These are phyloP conservation scores for Fusarium xyrophilum DNA, from an alignment of 2,329 filamentous ascomycete species.

Conservation along the genomic window DNA sequence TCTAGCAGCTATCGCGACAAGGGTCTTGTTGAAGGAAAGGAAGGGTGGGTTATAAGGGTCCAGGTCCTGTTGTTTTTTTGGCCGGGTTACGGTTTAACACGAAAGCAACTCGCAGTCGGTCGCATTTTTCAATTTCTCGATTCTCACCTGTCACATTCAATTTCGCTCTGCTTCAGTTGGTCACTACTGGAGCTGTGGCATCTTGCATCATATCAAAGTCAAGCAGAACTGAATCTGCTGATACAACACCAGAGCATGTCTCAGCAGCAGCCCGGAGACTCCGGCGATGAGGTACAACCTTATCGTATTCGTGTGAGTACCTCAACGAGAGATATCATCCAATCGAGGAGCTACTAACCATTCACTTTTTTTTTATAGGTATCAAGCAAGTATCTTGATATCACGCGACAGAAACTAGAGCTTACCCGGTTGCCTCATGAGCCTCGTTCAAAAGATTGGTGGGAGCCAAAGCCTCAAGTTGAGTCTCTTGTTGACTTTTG, in stretches of 20 bases:
- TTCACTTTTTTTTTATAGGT: slow-evolving; percentile 53
- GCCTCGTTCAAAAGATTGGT: slow-evolving; percentile 59
- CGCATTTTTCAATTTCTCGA: slow-evolving; percentile 26
- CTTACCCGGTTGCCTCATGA: slow-evolving; percentile 70
- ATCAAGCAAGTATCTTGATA: slow-evolving; percentile 70
- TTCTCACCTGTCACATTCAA: slow-evolving; percentile 1
- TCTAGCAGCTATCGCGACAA: slow-evolving; percentile 30
- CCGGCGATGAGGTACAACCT: slow-evolving; percentile 56
- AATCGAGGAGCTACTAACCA: slow-evolving; percentile 39
- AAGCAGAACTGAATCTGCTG: background rate
- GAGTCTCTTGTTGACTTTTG: slow-evolving; percentile 72
- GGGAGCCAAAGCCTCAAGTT: slow-evolving; percentile 66
- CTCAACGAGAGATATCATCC: background rate
- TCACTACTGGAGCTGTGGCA: background rate
- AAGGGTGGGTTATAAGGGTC: slow-evolving; percentile 27
- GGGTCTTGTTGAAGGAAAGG: slow-evolving; percentile 17
- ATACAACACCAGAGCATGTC: slow-evolving; percentile 9
- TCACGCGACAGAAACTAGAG: slow-evolving; percentile 72
- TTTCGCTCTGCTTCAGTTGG: background rate
- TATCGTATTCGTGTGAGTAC: slow-evolving; percentile 65
- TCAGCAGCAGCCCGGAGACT: slow-evolving; percentile 33
- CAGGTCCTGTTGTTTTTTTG: slow-evolving; percentile 24
- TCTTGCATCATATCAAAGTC: background rate
- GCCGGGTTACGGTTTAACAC: slow-evolving; percentile 12
- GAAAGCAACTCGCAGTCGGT: slow-evolving; percentile 6